Evolutionary conservation across 441 rosid species (phyloP).

Genomic region (Theobroma grandiflorum): DNA sequence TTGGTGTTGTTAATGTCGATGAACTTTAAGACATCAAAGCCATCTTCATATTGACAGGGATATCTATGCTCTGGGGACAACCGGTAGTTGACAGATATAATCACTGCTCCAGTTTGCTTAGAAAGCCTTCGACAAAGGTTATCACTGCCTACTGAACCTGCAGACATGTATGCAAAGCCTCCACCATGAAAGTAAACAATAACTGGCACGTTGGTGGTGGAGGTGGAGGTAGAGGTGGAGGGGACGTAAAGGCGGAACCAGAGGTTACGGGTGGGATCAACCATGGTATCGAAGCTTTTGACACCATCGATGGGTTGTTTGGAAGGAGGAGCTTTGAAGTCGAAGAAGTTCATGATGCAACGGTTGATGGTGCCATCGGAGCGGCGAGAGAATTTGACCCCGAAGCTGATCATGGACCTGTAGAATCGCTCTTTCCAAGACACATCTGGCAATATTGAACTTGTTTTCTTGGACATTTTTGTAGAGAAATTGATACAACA

Average conservation of each 20-base stretch:
- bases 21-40: conserved; percentile 36
- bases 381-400: conserved; percentile 16
- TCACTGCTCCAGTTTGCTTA: conserved; percentile 18
- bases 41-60: conserved; percentile 43
- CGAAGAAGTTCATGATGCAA: conserved; percentile 21
- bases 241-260: conserved; percentile 32
- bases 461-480: not conserved
- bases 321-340: conserved; percentile 27
- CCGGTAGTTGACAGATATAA: conserved; percentile 45
- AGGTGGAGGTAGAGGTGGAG: too few species aligned
- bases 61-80: conserved; percentile 40
- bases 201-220: conserved; percentile 21
- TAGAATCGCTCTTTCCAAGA: conserved; percentile 1
- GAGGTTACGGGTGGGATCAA: conserved; percentile 31
- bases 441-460: not conserved
- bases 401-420: conserved; percentile 3
- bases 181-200: conserved; percentile 46
- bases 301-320: conserved; percentile 19
- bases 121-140: conserved; percentile 29
- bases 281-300: conserved; percentile 19
- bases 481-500: not conserved
- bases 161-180: conserved; percentile 31
- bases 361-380: conserved; percentile 27
- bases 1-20: conserved; percentile 5
- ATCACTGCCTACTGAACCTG: conserved; percentile 31